phyloP scores from a whole-genome alignment of 2,329 filamentous ascomycete species.

The Aspergillus novofumigatus region DNA sequence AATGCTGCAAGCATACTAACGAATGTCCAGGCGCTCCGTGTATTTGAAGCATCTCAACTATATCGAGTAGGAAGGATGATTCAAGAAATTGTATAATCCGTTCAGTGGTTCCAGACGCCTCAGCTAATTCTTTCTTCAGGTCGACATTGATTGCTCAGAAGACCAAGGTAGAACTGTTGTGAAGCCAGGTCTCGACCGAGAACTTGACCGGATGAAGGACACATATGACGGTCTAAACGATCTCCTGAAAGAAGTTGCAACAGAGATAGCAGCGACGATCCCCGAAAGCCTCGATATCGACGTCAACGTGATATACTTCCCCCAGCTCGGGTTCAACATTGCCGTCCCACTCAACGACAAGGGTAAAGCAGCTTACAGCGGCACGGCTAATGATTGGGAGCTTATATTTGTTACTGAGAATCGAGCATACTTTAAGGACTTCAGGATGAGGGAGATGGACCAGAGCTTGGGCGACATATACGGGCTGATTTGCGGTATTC shows the following conservation, averaged over 20 bases:
- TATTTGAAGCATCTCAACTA: slow-evolving; percentile 57
- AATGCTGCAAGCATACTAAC: not conserved
- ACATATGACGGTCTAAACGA: slow-evolving; percentile 73
- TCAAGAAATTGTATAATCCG: slow-evolving; percentile 52
- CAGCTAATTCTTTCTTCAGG: slow-evolving; percentile 29
- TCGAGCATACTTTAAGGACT: slow-evolving; percentile 81
- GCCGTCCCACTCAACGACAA: slow-evolving; percentile 63
- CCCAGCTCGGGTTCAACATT: slow-evolving; percentile 85
- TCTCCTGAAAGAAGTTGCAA: slow-evolving; percentile 65
- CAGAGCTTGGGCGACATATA: slow-evolving; percentile 79
- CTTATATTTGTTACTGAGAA: slow-evolving; percentile 69
- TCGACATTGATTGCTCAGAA: slow-evolving; percentile 76
- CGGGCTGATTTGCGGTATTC: slow-evolving; percentile 69
- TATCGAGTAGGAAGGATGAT: slow-evolving; percentile 67
- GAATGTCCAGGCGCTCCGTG: slow-evolving; percentile 51
- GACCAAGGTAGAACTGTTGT: slow-evolving; percentile 70
- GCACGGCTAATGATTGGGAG: slow-evolving; percentile 67
- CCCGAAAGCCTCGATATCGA: slow-evolving; percentile 53
- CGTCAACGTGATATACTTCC: slow-evolving; percentile 81
- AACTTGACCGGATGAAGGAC: slow-evolving; percentile 73
- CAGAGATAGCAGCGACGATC: slow-evolving; percentile 59
- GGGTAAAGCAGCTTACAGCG: slow-evolving; percentile 60
- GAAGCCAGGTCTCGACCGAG: slow-evolving; percentile 63
- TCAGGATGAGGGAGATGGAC: slow-evolving; percentile 75
- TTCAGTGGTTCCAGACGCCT: too few relatives aligned